These are phyloP conservation scores for Lonicera japonica DNA, from an alignment of 129 eudicot species.

Conservation along the genomic window DNA sequence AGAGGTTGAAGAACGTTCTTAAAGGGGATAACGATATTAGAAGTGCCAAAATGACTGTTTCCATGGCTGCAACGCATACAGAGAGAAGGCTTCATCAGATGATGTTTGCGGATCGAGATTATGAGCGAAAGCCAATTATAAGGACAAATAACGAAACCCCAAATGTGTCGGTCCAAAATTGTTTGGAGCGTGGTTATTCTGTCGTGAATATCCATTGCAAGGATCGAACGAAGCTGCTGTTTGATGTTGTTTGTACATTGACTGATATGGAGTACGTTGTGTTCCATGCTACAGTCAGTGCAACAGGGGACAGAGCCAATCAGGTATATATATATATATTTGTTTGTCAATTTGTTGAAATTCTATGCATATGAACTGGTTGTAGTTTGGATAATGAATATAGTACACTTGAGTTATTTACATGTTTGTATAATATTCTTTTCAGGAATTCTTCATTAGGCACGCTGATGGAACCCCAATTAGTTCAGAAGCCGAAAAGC, in stretches of 20 bases:
- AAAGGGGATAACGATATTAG: constrained; percentile 62
- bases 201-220: constrained; percentile 46
- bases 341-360: neutral
- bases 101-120: constrained; percentile 74
- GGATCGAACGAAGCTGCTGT: constrained; percentile 63
- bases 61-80: constrained; percentile 46
- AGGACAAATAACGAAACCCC: constrained; percentile 30
- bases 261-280: constrained; percentile 70
- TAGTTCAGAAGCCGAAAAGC: constrained; percentile 76
- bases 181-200: constrained; percentile 56
- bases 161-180: constrained; percentile 44
- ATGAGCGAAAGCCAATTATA: constrained; percentile 30
- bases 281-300: constrained; percentile 56
- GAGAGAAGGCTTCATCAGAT: constrained; percentile 78
- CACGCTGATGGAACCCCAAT: constrained; percentile 81
- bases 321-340: constrained; percentile 35
- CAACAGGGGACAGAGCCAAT: constrained; percentile 42
- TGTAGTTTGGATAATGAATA: neutral
- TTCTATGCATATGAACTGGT: neutral
- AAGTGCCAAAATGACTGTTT: constrained; percentile 49
- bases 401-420: neutral
- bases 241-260: constrained; percentile 59
- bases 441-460: constrained; percentile 73
- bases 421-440: neutral
- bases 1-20: constrained; percentile 45